Conservation (phyloP, 345 rosid genomes). For the Salix udensis region DNA sequence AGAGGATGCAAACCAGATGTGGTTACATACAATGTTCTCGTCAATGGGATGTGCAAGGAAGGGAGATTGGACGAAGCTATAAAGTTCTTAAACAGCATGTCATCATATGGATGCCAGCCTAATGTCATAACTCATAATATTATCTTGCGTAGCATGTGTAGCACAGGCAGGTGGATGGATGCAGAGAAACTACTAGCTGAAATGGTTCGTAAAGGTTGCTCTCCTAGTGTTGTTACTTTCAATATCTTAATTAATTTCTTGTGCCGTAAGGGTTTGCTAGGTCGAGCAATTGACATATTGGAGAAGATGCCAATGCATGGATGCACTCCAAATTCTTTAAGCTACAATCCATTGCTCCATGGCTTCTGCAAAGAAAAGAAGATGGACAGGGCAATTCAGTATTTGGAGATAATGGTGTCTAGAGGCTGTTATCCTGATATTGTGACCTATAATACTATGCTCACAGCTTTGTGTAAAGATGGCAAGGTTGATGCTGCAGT, state of each 20-base stretch:
- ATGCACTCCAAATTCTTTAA: slow-evolving; percentile 68
- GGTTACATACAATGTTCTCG: slow-evolving; percentile 77
- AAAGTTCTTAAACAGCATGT: slow-evolving; percentile 62
- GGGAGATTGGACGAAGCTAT: slow-evolving; percentile 85
- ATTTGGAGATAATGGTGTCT: slow-evolving; percentile 76
- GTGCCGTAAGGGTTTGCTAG: slow-evolving; percentile 74
- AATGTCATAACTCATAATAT: slow-evolving; percentile 75
- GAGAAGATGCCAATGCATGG: slow-evolving; percentile 87
- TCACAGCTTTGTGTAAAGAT: slow-evolving; percentile 78
- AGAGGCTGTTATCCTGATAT: slow-evolving; percentile 90
- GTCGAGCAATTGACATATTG: slow-evolving; percentile 70
- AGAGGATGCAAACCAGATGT: slow-evolving; percentile 79
- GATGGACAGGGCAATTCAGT: slow-evolving; percentile 79
- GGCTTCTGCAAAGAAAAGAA: slow-evolving; percentile 85
- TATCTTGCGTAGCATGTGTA: slow-evolving; percentile 74
- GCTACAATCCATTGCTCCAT: slow-evolving; percentile 80
- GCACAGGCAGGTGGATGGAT: slow-evolving; percentile 87
- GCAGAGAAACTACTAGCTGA: slow-evolving; percentile 73
- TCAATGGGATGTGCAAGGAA: slow-evolving; percentile 82
- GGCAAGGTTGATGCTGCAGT: slow-evolving; percentile 85
- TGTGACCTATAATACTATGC: slow-evolving; percentile 82
- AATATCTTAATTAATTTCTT: slow-evolving; percentile 83
- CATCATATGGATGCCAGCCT: slow-evolving; percentile 68
- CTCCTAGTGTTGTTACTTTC: slow-evolving; percentile 87
- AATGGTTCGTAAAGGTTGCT: slow-evolving; percentile 69